Evolutionary conservation across 495 filamentous ascomycete genomes (phyloP), one percentile per base, ranked within the genome.

Genomic region (Penicillium odoratum): DNA sequence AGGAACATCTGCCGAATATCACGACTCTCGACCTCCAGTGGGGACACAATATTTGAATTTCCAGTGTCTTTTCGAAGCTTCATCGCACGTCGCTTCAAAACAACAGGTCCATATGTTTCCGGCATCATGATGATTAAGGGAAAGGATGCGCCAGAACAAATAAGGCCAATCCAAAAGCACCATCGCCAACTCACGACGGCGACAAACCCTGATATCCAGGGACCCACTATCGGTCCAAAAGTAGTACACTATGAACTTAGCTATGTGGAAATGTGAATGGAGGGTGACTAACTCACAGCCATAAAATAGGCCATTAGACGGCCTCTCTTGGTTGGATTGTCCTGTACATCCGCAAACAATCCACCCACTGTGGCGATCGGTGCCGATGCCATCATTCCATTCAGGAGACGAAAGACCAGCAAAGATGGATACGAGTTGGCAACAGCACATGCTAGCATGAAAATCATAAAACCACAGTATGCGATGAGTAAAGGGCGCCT

Each of bases 281-380:
- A 29, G 7, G 44, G 33, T 3, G 21, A 5, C 11, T 25, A 11
- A 55, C 81, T 76, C 62, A 85, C 85, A 28, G 80, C 84, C 81
- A 86, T 89, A 66, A 87, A 92, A 10, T 83, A 72, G 1, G 87
- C 81, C 82, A 92, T 86, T 15, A 85, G 81, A 21, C 87, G 77
- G 6, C 89, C 89, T 48, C 89, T 72, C 10, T 74, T 69, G 10
- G 81, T 72, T 0, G 85, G 79, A 58, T 87, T 78, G 43, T 77
- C 74, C 56, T 82, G 84, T 0, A 90, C 80, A 70, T 93, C 89
- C 4, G 89, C 88, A 60, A 86, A 87, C 5, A 90, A 70, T 5
- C 89, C 89, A 0, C 86, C 85, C 4, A 87, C 81, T n/a, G 89
- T 79, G 6, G 84, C 79, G 48, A 91, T 87, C 4, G 89, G 86